phyloP scores from a whole-genome alignment of 192 early-diverging fungal genomes.

The Podila epicladia region DNA sequence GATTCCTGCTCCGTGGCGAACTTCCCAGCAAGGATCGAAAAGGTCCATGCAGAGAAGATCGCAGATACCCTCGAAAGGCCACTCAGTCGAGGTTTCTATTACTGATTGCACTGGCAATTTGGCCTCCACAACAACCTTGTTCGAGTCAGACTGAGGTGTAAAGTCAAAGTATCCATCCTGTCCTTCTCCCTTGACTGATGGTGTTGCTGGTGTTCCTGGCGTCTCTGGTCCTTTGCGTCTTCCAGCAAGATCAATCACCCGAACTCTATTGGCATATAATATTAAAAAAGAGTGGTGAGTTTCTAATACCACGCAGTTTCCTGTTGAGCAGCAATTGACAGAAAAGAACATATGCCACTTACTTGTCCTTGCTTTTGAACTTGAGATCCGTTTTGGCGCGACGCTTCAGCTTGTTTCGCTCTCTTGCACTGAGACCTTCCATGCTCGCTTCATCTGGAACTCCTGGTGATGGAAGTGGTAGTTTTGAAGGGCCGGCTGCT shows the following conservation, averaged over 20 bases:
- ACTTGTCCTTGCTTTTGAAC: constrained; percentile 79
- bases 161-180: constrained; percentile 61
- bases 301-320: too few relatives aligned
- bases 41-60: constrained; percentile 67
- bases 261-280: constrained; percentile 42
- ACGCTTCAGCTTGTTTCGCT: constrained; percentile 89
- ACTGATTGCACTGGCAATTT: constrained; percentile 58
- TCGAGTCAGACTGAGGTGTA: constrained; percentile 66
- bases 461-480: constrained; percentile 26
- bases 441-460: constrained; percentile 62
- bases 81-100: constrained; percentile 53
- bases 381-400: constrained; percentile 84
- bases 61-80: constrained; percentile 68
- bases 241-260: constrained; percentile 54
- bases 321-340: too few relatives aligned
- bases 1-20: constrained; percentile 95
- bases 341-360: constrained; percentile 1
- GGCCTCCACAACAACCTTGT: constrained; percentile 76
- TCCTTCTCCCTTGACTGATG: constrained; percentile 19
- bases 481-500: constrained; percentile 16
- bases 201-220: constrained; percentile 27
- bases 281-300: too few relatives aligned
- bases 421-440: constrained; percentile 88
- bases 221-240: constrained; percentile 41
- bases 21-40: constrained; percentile 86